A percentile compares a stretch with the other conserved stretches of the same genome.
These are phyloP conservation scores for Plasmodium adleri DNA, from an alignment of 169 alveolate genomes.

Conservation along the genomic window DNA sequence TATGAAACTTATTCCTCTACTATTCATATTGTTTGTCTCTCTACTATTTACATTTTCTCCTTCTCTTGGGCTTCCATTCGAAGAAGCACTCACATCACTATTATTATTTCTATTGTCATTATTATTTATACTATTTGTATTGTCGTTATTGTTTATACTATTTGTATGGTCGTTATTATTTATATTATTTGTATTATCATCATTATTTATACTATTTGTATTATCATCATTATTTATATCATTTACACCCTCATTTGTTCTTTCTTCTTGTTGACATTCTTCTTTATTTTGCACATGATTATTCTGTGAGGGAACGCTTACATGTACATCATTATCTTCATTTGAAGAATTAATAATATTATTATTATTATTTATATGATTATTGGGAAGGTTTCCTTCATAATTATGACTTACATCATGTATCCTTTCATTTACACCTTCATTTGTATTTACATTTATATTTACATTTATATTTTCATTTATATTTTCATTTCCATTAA, in stretches of 20 bases:
- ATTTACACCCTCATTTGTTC: neutral
- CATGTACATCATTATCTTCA: neutral
- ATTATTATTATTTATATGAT: neutral
- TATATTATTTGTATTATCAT: no score
- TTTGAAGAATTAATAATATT: neutral
- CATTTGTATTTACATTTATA: neutral
- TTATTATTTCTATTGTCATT: no score
- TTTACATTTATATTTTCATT: neutral
- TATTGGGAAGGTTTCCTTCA: neutral
- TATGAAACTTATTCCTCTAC: neutral
- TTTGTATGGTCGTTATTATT: no score
- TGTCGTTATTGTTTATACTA: no score
- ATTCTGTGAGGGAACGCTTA: neutral
- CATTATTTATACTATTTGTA: no score
- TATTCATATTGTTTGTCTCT: neutral
- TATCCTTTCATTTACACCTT: neutral
- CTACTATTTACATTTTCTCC: conserved; percentile 10
- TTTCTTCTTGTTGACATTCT: neutral
- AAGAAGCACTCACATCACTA: no score
- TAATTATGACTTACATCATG: neutral
- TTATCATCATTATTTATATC: no score
- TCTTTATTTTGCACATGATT: conserved; percentile 2
- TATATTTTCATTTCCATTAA: conserved; percentile 4
- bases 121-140: no score
- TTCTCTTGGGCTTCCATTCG: neutral